Conservation (phyloP, 2,329 filamentous ascomycete species). For the Diaporthe citri region DNA sequence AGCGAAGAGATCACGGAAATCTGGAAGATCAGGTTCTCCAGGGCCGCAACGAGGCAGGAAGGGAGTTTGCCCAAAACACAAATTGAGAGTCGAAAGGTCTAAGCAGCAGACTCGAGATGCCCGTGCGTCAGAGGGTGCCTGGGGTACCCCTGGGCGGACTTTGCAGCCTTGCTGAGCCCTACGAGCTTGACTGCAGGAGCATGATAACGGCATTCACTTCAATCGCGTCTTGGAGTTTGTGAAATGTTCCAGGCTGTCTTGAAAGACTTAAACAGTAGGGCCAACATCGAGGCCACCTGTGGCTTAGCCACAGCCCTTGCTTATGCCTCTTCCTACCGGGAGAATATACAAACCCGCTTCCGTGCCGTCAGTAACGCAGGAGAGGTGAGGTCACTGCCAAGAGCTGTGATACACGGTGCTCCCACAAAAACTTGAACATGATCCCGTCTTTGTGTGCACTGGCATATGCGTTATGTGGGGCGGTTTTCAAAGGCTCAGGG, state of each 20-base stretch:
- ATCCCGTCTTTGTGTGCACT: neutral
- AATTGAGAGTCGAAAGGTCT: neutral
- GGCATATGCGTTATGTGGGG: neutral
- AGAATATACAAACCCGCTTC: neutral
- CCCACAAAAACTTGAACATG: slow-evolving; percentile 6
- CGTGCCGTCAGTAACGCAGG: no score
- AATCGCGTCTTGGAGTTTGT: neutral
- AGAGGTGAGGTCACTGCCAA: slow-evolving; percentile 3
- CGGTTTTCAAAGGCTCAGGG: neutral
- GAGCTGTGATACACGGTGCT: slow-evolving; percentile 2
- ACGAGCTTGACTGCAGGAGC: neutral
- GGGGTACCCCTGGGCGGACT: neutral
- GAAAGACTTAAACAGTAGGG: neutral
- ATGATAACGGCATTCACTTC: slow-evolving; percentile 3
- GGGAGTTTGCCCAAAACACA: neutral
- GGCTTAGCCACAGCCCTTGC: neutral
- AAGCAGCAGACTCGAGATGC: neutral
- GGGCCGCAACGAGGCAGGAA: neutral
- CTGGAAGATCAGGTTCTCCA: slow-evolving; percentile 9
- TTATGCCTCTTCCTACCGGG: neutral
- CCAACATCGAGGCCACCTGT: neutral
- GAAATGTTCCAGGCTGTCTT: neutral
- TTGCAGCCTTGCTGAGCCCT: slow-evolving; percentile 7
- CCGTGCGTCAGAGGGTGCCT: neutral
- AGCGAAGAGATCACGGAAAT: slow-evolving; percentile 19